Evolutionary conservation across 805 yeast species (phyloP).

Genomic region (Torulaspora quercuum): DNA sequence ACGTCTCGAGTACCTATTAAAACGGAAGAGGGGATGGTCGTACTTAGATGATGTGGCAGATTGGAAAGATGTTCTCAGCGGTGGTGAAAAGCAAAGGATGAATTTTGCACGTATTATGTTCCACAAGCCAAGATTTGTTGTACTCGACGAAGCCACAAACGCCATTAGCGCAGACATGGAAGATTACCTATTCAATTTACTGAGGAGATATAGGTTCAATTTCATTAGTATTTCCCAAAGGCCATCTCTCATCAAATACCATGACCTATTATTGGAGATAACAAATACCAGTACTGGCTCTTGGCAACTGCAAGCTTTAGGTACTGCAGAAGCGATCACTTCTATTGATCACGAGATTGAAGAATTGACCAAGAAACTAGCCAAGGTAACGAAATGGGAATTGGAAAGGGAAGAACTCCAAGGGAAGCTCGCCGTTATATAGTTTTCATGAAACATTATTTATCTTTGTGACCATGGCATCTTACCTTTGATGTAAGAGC

Average conservation of each 20-base stretch:
- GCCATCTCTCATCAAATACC: conserved; percentile 79
- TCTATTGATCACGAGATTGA: conserved; percentile 74
- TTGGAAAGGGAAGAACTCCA: conserved; percentile 57
- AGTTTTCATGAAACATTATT: conserved; percentile 1
- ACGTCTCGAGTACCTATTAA: conserved; percentile 72
- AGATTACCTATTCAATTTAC: conserved; percentile 73
- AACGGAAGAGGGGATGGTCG: conserved; percentile 54
- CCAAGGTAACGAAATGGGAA: conserved; percentile 57
- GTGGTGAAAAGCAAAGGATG: conserved; percentile 93
- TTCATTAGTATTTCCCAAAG: conserved; percentile 81
- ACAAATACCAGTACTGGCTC: conserved; percentile 52
- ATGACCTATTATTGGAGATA: conserved; percentile 69
- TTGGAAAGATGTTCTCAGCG: conserved; percentile 90
- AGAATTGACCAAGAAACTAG: conserved; percentile 57
- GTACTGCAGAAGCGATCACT: conserved; percentile 61
- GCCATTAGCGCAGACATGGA: conserved; percentile 90
- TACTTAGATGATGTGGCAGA: conserved; percentile 49
- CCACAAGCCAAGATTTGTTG: conserved; percentile 75
- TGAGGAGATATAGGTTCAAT: conserved; percentile 67
- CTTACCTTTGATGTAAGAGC: conserved; percentile 21
- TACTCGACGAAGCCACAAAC: conserved; percentile 90
- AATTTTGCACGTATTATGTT: conserved; percentile 82
- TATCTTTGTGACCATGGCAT: conserved; percentile 33
- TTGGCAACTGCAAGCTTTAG: conserved; percentile 63
- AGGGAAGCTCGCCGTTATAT: conserved; percentile 34